phyloP scores from a whole-genome alignment of 2,329 filamentous ascomycete genomes.

The Epichloe scottii region DNA sequence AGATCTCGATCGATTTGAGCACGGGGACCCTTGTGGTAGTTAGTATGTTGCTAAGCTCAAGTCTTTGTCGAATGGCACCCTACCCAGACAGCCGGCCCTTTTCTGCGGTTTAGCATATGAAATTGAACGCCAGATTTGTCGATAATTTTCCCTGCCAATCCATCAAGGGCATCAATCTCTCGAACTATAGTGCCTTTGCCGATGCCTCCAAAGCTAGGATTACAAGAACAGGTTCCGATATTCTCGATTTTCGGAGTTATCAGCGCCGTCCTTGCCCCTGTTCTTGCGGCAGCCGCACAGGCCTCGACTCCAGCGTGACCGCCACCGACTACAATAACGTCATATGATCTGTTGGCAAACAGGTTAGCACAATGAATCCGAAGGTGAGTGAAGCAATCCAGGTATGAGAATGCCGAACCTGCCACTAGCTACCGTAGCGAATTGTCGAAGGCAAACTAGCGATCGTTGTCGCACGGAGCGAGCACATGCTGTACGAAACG shows the following conservation, averaged over 20 bases:
- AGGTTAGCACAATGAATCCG: neutral
- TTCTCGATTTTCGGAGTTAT: conserved; percentile 82
- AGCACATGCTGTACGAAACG: conserved; percentile 13
- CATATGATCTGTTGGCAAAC: conserved; percentile 46
- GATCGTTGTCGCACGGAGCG: conserved; percentile 10
- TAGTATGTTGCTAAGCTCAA: neutral
- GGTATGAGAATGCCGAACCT: neutral
- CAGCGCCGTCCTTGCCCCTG: conserved; percentile 78
- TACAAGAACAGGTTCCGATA: conserved; percentile 90
- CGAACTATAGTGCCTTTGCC: conserved; percentile 94
- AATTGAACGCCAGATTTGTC: conserved; percentile 96
- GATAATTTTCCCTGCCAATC: conserved; percentile 74
- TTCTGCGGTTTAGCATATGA: conserved; percentile 72
- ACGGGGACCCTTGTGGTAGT: conserved; percentile 51
- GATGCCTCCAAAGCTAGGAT: conserved; percentile 95
- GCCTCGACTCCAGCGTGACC: conserved; percentile 94
- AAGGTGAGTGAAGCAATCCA: neutral
- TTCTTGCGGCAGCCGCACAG: conserved; percentile 76
- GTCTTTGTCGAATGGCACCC: neutral
- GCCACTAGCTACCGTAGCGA: conserved; percentile 19
- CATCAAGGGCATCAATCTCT: conserved; percentile 90
- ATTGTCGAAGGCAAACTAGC: conserved; percentile 10
- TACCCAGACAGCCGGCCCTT: conserved; percentile 88
- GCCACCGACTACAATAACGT: conserved; percentile 91
- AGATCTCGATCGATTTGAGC: conserved; percentile 89